These are phyloP conservation scores for Cerrena zonata DNA, from an alignment of 1,284 basidiomycete genomes.

Conservation along the genomic window DNA sequence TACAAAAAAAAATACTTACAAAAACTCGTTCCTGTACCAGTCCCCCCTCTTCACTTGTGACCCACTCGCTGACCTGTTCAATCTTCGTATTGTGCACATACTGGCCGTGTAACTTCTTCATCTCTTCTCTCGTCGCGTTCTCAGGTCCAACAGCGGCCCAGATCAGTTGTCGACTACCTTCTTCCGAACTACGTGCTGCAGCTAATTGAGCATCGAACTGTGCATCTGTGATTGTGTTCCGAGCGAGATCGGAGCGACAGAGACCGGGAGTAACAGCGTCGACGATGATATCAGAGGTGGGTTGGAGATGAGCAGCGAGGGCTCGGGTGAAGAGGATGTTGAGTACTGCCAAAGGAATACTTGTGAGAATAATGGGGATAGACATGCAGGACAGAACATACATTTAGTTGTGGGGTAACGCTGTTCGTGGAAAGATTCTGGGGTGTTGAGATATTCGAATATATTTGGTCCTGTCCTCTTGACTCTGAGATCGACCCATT, in stretches of 20 bases:
- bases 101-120: constrained; percentile 32
- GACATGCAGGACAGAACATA: constrained; percentile 19
- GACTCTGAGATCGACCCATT: background rate
- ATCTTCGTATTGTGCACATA: constrained; percentile 28
- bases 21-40: constrained; percentile 36
- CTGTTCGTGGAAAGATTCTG: constrained; percentile 21
- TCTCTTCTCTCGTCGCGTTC: constrained; percentile 11
- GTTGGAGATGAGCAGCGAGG: constrained; percentile 30
- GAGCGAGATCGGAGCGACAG: constrained; percentile 39
- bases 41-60: constrained; percentile 37
- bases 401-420: constrained; percentile 33
- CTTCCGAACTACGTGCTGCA: constrained; percentile 30
- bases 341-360: constrained; percentile 36
- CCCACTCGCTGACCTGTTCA: constrained; percentile 40
- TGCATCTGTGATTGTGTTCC: constrained; percentile 14
- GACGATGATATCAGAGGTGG: constrained; percentile 25
- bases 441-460: constrained; percentile 26
- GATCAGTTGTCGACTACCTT: constrained; percentile 38
- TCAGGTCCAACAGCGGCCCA: constrained; percentile 32
- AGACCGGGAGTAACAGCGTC: constrained; percentile 42
- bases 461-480: constrained; percentile 11
- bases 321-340: constrained; percentile 39
- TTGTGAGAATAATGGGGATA: constrained; percentile 13
- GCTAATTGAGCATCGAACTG: constrained; percentile 7
- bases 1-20: constrained; percentile 26